Percentiles rank a stretch among this genome's conserved stretches.
Evolutionary conservation across 2,329 filamentous ascomycete genomes (phyloP).

Genomic region (Xenoacremonium recifei): DNA sequence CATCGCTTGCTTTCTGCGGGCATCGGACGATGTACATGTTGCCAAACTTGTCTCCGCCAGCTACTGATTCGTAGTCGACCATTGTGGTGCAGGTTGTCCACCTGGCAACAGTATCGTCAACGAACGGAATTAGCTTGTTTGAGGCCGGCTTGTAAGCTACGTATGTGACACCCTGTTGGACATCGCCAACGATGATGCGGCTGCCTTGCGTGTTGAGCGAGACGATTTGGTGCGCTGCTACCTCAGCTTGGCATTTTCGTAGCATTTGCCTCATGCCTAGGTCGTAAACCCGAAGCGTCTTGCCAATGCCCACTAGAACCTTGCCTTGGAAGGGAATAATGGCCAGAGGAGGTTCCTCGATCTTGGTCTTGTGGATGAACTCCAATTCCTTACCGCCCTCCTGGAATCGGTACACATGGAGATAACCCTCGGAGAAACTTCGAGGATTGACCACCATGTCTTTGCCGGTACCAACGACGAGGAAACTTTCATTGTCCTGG

Average conservation of each 20-base stretch:
- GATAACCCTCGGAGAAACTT: slow-evolving; percentile 74
- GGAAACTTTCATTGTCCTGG: slow-evolving; percentile 83
- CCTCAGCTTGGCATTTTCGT: slow-evolving; percentile 83
- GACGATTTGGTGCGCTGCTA: slow-evolving; percentile 79
- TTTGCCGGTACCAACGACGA: slow-evolving; percentile 93
- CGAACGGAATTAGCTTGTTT: slow-evolving; percentile 90
- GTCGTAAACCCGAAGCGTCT: slow-evolving; percentile 83
- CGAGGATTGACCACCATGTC: slow-evolving; percentile 79
- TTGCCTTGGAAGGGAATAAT: slow-evolving; percentile 90
- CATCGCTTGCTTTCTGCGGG: slow-evolving; percentile 79
- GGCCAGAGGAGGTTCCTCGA: slow-evolving; percentile 87
- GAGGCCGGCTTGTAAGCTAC: slow-evolving; percentile 91
- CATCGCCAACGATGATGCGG: slow-evolving; percentile 87
- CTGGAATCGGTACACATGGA: slow-evolving; percentile 89
- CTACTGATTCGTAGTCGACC: slow-evolving; percentile 96
- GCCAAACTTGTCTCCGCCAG: slow-evolving; percentile 95
- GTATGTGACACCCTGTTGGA: slow-evolving; percentile 87
- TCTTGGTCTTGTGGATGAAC: slow-evolving; percentile 94
- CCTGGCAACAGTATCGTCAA: slow-evolving; percentile 82
- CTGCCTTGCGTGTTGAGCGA: slow-evolving; percentile 87
- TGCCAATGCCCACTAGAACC: slow-evolving; percentile 80
- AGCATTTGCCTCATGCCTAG: slow-evolving; percentile 90
- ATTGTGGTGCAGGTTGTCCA: slow-evolving; percentile 92
- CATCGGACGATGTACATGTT: slow-evolving; percentile 93
- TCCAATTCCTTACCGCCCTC: slow-evolving; percentile 86